Evolutionary conservation across 73 alveolate species (phyloP), one percentile per base, ranked within the genome.

Genomic region (Diophrys appendiculata): DNA sequence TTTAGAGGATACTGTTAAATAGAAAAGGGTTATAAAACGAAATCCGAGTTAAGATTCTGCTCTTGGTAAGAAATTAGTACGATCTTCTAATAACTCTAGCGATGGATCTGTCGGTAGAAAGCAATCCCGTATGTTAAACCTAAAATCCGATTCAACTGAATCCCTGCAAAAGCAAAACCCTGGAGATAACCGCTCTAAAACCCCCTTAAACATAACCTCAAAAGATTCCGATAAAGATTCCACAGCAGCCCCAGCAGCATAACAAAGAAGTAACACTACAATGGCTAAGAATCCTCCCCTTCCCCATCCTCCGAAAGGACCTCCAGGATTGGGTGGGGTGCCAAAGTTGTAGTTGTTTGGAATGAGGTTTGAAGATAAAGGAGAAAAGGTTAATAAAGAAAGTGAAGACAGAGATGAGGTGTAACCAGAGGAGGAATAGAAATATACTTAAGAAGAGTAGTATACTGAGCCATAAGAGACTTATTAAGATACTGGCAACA

Each of bases 1-100:
- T 27, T 54, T 84, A 29, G 82, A 84, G 33, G 92, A 84, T 5
- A 76, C 69, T 54, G 81, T 84, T 8, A 82, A 72, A 27, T 34
- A 29, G 26, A 34, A 74, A 13, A 72, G 1, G 26, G 52, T 2
- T n/a, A 22, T 52, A 29, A 43, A 43, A 18, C 60, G n/a, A 43
- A 43, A 43, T 11, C 60, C 60, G 18, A 43, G 60, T 43, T 5
- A 43, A 43, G 60, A 43, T 43, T 18, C 60, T 43, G 18, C 5
- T 43, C 60, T 43, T 43, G 18, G 18, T 11, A 11, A 43, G 60
- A 43, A 43, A 43, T 43, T 43, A 43, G 60, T 43, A 5, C 5
- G 60, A 18, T 43, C 60, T 11, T 43, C 60, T 43, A 18, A 5
- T 43, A 18, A 18, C n/a, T 43, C 60, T 18, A 43, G 60, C 18